Evolutionary conservation across 768 basidiomycete species (phyloP).

Genomic region (Calocybe gangraenosa): DNA sequence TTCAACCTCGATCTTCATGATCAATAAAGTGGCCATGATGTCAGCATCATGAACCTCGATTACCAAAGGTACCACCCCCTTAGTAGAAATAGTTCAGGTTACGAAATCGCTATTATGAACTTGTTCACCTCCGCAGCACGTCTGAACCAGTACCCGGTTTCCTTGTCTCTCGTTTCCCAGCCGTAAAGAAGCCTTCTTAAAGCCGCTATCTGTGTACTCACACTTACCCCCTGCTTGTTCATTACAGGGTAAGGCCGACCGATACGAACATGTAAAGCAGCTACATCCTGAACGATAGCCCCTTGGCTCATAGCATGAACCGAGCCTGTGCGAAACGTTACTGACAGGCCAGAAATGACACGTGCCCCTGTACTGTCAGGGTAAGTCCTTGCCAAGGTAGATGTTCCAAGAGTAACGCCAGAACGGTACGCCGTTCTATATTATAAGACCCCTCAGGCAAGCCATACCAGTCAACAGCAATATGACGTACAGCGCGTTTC

Average conservation of each 20-base stretch:
- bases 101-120: conserved; percentile 1
- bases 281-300: conserved; percentile 56
- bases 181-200: conserved; percentile 58
- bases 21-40: conserved; percentile 65
- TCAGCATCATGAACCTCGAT: conserved; percentile 67
- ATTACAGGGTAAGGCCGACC: conserved; percentile 34
- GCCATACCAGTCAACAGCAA: background rate
- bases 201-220: conserved; percentile 64
- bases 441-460: background rate
- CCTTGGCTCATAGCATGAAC: conserved; percentile 52
- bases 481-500: conserved; percentile 63
- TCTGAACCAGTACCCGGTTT: conserved; percentile 53
- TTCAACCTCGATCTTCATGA: conserved; percentile 67
- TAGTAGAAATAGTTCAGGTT: conserved; percentile 18
- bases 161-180: conserved; percentile 41
- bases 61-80: conserved; percentile 64
- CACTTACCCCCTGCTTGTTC: conserved; percentile 35
- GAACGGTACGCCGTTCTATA: conserved; percentile 58
- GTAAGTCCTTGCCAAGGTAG: conserved; percentile 40
- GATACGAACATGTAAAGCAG: conserved; percentile 61
- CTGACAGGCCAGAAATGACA: conserved; percentile 58
- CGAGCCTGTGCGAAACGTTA: conserved; percentile 56
- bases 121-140: conserved; percentile 48
- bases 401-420: conserved; percentile 63
- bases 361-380: conserved; percentile 29